Evolutionary conservation across 2,329 filamentous ascomycete genomes (phyloP).

Genomic region (Diaporthe vexans): DNA sequence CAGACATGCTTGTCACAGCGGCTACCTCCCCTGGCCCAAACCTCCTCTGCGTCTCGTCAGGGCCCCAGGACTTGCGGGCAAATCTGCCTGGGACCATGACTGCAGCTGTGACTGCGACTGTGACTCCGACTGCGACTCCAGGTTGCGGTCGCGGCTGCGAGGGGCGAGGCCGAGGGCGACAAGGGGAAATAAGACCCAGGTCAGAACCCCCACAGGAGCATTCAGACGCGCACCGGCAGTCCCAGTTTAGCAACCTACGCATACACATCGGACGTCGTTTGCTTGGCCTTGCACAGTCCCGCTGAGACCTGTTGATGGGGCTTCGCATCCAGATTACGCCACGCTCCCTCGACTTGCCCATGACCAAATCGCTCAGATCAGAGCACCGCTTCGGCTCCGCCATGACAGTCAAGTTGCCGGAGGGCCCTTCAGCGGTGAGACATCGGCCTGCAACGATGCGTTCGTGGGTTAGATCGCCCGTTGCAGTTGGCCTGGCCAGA

Average conservation of each 20-base stretch:
- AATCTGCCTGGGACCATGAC: background rate
- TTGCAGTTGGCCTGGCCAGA: conserved; percentile 22
- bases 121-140: background rate
- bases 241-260: background rate
- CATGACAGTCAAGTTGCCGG: background rate
- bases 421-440: background rate
- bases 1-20: background rate
- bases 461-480: conserved; percentile 12
- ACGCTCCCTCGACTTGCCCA: conserved; percentile 9
- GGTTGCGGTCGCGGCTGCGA: background rate
- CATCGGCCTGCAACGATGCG: conserved; percentile 11
- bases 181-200: background rate
- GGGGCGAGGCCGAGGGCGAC: background rate
- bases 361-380: background rate
- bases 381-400: conserved; percentile 21
- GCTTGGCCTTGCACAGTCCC: conserved; percentile 37
- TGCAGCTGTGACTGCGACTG: conserved; percentile 2
- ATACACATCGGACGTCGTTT: conserved; percentile 29
- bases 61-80: background rate
- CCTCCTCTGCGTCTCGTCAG: background rate
- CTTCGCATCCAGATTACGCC: conserved; percentile 29
- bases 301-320: conserved; percentile 7
- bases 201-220: background rate
- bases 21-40: background rate
- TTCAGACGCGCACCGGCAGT: conserved; percentile 2